Percentiles rank a stretch among this genome's conserved stretches.
Evolutionary conservation across 768 basidiomycete species (phyloP).

Genomic region (Lepiota subincarnata): DNA sequence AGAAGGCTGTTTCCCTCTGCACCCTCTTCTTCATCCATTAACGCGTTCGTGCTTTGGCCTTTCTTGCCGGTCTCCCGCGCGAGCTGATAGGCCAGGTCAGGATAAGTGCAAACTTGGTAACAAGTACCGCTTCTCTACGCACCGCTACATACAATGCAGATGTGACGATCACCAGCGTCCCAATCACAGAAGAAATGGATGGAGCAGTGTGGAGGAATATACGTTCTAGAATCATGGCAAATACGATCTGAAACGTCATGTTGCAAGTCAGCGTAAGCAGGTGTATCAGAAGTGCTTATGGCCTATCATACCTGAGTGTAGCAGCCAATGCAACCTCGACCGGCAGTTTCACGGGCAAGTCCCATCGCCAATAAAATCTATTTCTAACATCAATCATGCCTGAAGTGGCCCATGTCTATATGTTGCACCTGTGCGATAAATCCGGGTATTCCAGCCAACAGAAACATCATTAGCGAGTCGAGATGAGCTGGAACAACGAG

Average conservation of each 20-base stretch:
- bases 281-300: neutral
- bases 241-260: conserved; percentile 47
- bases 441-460: conserved; percentile 46
- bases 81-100: neutral
- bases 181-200: conserved; percentile 53
- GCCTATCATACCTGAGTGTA: conserved; percentile 44
- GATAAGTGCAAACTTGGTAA: neutral
- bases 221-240: conserved; percentile 59
- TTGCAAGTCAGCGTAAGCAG: neutral
- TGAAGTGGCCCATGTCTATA: neutral
- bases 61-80: neutral
- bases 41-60: too few relatives aligned
- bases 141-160: conserved; percentile 68
- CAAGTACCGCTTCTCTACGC: conserved; percentile 18
- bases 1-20: too few relatives aligned
- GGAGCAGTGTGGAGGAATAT: conserved; percentile 61
- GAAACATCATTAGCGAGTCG: conserved; percentile 38
- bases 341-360: conserved; percentile 61
- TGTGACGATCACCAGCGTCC: conserved; percentile 59
- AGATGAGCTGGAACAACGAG: conserved; percentile 37
- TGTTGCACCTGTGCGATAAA: conserved; percentile 40
- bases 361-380: conserved; percentile 33
- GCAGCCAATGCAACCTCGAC: conserved; percentile 54
- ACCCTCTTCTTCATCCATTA: too few relatives aligned
- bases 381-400: too few relatives aligned